Base-by-base conservation (phyloP, 345 rosid genomes). In the Ceriops tagal region DNA sequence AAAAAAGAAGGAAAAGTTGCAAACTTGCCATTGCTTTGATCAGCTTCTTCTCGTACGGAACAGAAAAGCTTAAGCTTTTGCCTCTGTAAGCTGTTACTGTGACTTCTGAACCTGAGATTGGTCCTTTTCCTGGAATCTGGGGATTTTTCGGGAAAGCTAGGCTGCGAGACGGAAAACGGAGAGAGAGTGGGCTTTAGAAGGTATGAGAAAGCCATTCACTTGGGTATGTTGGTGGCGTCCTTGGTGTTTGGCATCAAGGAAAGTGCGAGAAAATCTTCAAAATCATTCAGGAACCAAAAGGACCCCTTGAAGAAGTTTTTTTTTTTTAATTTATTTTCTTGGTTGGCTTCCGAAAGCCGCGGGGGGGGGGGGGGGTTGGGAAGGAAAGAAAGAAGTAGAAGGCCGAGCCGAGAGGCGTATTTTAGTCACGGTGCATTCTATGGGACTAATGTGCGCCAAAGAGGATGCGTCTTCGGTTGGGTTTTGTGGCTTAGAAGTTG, bases 11-110 rank as follows among this genome's bases (percentile, higher is more conserved):
- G 8, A 57, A 65, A 66, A 18, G 64, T 34, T 39, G 32, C 21
- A 24, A 67, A 68, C 87, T 81, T 77, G 80, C 98, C 95, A 71
- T 84, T 87, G 53, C 79, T 79, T 68, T 80, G 84, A 61, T 79
- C 82, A 62, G 85, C 93, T 35, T 77, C 88, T 24, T 89, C 85
- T 57, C 68, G 82, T 69, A 79, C 72, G 18, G 87, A 80, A 62
- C 90, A 91, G 62, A 39, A 62, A 63, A 88, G 80, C 75, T 71
- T 77, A 68, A 77, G 58, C 65, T 74, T 71, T 61, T 61, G 68
- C 57, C 71, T 66, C 30, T 52, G 62, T 3, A 62, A 78, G 22
- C 68, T 64, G 6, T 52, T 18, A 61, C 47, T 64, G 26, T 61
- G 78, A 58, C 78, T 73, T 32, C 70, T 51, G 31, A 76, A 74